Evolutionary conservation across 2,329 filamentous ascomycete species (phyloP), one percentile per base, ranked within the genome.

Genomic region (Scedosporium minutisporum): DNA sequence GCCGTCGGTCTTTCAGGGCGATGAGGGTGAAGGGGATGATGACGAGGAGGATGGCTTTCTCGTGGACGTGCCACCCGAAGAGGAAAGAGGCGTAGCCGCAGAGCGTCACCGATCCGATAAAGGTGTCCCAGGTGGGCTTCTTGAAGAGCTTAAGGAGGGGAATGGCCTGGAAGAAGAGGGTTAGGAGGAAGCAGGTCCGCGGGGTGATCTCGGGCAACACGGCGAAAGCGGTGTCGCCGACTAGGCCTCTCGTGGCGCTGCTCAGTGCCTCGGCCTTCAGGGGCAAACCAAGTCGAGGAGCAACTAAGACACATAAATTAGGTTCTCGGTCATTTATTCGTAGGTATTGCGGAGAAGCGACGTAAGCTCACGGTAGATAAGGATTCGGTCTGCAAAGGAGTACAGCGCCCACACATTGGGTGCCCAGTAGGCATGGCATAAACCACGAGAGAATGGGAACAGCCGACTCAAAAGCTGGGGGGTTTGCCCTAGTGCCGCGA

Each of bases 391-490:
- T 1, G 83, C 78, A 72, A 97, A 96, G 0, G 95, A 97, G 75
- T 99, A 99, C 72, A 97, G 83, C 0, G 95, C 93, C 95, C 95
- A 99, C 1, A 96, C 79, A 68, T 99, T 99, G 0, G 95, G 93
- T 12, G 95, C 95, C 95, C 95, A 99, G 74, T 99, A 99, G 0
- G 95, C 95, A 77, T 99, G 95, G 72, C 93, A 97, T 4, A 99
- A 79, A 0, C 95, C 95, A 64, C 95, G 83, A 1, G 92, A 92
- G 73, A 99, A 99, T 0, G 95, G 95, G 69, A 99, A 99, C 7
- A 99, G 78, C 42, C 95, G 84, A 70, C 86, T 88, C 64, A 95
- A 75, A 23, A 99, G 80, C 76, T 97, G 95, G 12, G 88, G 84
- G 16, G 96, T 84, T 75, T 97, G 95, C 7, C 84, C 86, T 84